Evolutionary conservation across 2,329 filamentous ascomycete genomes (phyloP).

Genomic region (Trichoderma arundinaceum): DNA sequence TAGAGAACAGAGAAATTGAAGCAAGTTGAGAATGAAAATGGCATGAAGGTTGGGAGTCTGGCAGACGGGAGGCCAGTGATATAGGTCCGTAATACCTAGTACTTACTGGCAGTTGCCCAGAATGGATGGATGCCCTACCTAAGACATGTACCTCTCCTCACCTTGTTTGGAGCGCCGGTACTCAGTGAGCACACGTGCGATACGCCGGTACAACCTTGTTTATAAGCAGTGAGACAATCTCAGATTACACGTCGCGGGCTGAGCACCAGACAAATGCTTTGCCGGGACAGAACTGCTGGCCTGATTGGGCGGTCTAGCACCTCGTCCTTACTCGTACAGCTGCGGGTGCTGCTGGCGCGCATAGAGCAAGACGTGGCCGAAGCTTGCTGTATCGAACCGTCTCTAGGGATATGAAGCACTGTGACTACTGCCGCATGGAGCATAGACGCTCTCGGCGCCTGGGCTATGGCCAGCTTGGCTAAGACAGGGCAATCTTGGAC

Average conservation of each 20-base stretch:
- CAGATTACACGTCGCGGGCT: conserved; percentile 32
- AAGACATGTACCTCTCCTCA: conserved; percentile 7
- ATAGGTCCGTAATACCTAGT: conserved; percentile 15
- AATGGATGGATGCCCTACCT: conserved; percentile 27
- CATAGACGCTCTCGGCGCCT: conserved; percentile 27
- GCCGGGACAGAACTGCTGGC: conserved; percentile 9
- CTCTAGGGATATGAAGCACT: not conserved
- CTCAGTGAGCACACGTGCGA: conserved; percentile 12
- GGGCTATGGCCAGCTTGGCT: conserved; percentile 26
- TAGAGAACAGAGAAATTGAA: not conserved
- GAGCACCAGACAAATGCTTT: conserved; percentile 16
- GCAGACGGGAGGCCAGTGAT: conserved; percentile 16
- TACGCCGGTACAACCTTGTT: conserved; percentile 30
- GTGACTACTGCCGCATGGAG: conserved; percentile 13
- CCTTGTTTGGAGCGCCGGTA: conserved; percentile 1
- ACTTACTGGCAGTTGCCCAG: conserved; percentile 4
- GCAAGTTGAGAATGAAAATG: not conserved
- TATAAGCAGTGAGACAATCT: conserved; percentile 32
- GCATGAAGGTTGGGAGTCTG: conserved; percentile 1
- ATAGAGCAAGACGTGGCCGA: conserved; percentile 30
- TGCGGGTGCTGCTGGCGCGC: conserved; percentile 16
- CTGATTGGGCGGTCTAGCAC: conserved; percentile 11
- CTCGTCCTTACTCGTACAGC: not conserved
- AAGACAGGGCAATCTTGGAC: conserved; percentile 32
- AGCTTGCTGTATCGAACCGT: conserved; percentile 18